phyloP scores from a whole-genome alignment of 371 early-diverging fungal genomes.

The Mucor indicus region DNA sequence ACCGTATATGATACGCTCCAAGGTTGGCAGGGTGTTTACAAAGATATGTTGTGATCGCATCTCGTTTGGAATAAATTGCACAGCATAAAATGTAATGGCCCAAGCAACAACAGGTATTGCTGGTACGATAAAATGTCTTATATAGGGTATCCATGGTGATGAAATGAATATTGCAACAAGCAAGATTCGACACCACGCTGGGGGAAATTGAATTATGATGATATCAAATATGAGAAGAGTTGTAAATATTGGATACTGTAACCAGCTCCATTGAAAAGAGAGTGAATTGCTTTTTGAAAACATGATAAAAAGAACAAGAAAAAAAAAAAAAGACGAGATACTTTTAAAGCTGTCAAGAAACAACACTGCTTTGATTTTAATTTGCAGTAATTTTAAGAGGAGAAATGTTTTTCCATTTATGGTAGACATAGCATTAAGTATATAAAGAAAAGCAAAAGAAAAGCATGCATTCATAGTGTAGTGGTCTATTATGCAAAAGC shows the following conservation, averaged over 20 bases:
- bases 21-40: conserved; percentile 61
- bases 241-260: conserved; percentile 18
- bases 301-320: background rate
- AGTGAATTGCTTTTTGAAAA: background rate
- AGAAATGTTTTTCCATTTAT: too few relatives aligned
- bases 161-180: conserved; percentile 16
- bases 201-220: conserved; percentile 26
- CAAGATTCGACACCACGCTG: conserved; percentile 21
- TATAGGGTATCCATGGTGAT: conserved; percentile 32
- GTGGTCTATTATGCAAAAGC: too few relatives aligned
- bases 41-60: conserved; percentile 62
- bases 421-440: background rate
- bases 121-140: conserved; percentile 50
- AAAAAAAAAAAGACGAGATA: background rate
- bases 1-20: conserved; percentile 67
- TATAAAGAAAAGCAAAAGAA: background rate
- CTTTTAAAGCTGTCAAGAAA: background rate
- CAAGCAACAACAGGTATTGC: conserved; percentile 63
- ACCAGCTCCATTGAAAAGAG: conserved; percentile 12
- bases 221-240: conserved; percentile 21
- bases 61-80: conserved; percentile 59
- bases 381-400: too few relatives aligned
- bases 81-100: conserved; percentile 63
- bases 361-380: too few relatives aligned
- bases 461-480: too few relatives aligned